phyloP scores from a whole-genome alignment of 139 green algal genomes.

The Spirogloea muscicola region DNA sequence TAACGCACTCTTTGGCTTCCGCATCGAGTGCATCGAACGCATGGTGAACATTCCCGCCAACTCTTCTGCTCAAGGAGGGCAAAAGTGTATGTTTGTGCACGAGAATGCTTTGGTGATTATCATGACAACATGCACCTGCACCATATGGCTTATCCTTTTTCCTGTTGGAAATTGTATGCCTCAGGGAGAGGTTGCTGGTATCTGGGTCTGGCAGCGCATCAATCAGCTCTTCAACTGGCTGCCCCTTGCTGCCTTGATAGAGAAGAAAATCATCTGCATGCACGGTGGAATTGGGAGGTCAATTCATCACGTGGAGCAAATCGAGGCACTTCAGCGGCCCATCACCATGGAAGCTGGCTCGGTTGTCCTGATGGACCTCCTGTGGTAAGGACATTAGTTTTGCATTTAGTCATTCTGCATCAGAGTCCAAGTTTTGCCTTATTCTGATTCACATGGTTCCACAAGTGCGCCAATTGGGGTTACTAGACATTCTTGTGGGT shows the following conservation, averaged over 20 bases:
- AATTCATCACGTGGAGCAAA: conserved; percentile 85
- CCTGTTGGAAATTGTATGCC: not conserved
- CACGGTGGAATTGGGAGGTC: conserved; percentile 92
- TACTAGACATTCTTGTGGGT: no score
- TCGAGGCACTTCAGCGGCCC: conserved; percentile 81
- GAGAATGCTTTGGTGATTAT: not conserved
- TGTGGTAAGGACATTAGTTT: no score
- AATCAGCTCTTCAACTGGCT: conserved; percentile 99
- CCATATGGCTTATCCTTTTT: not conserved
- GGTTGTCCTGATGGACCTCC: conserved; percentile 94
- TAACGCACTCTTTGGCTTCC: conserved; percentile 98
- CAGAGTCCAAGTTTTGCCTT: no score
- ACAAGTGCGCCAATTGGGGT: no score
- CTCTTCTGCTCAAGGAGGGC: no score
- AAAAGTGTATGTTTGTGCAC: not conserved
- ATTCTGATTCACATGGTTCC: no score
- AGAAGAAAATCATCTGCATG: conserved; percentile 96
- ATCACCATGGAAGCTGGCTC: conserved; percentile 89
- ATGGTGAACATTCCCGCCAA: no score
- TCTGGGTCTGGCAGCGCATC: conserved; percentile 89
- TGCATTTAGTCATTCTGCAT: no score
- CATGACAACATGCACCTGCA: not conserved
- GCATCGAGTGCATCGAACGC: conserved; percentile 93
- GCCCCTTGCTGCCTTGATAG: conserved; percentile 90
- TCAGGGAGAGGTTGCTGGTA: conserved; percentile 69